A percentile compares a stretch with the other conserved stretches of the same genome.
Evolutionary conservation across 2,329 filamentous ascomycete genomes (phyloP).

Genomic region (Cordyceps cicadae): DNA sequence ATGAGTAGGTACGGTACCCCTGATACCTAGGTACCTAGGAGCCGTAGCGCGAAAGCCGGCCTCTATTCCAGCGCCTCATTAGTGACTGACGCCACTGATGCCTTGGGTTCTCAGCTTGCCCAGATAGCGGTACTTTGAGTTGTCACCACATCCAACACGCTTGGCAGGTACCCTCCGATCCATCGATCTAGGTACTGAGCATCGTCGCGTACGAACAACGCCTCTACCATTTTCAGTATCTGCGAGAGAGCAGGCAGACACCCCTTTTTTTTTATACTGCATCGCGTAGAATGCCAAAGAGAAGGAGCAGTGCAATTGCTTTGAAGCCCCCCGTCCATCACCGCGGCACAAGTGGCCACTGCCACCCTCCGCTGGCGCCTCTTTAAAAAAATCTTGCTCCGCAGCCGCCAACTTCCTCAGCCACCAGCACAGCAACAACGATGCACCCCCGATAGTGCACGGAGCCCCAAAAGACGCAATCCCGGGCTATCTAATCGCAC

Average conservation of each 20-base stretch:
- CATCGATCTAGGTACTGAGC: not conserved
- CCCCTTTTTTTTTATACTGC: not conserved
- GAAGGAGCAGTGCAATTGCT: not conserved
- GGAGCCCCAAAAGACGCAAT: not conserved
- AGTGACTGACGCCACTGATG: not conserved
- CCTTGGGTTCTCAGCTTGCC: no score
- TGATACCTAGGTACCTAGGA: no score
- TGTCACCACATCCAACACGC: not conserved
- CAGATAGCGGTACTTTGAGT: not conserved
- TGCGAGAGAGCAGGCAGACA: no score
- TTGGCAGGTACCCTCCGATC: not conserved
- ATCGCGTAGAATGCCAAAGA: not conserved
- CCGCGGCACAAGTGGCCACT: not conserved
- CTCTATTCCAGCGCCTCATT: no score
- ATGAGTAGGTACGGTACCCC: no score
- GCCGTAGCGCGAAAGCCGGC: not conserved
- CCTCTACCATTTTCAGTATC: no score
- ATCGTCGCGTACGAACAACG: no score
- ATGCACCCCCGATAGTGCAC: not conserved
- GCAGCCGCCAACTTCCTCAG: not conserved
- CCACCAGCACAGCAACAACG: not conserved
- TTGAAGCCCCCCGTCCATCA: not conserved
- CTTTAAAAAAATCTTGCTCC: not conserved
- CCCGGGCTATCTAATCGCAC: not conserved
- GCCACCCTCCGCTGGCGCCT: not conserved